phyloP scores from a whole-genome alignment of 305 asterid species.

The Fraxinus paxiana region DNA sequence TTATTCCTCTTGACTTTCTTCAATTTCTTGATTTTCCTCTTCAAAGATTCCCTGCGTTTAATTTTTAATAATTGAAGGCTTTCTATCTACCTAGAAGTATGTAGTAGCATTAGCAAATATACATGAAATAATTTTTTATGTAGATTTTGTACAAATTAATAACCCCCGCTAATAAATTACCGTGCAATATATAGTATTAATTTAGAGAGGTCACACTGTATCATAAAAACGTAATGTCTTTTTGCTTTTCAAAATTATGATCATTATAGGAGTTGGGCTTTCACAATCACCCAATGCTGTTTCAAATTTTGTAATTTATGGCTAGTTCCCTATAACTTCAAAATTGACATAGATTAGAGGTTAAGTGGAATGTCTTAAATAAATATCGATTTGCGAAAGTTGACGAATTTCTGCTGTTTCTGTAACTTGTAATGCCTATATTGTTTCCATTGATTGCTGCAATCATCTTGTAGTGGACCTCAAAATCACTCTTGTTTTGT shows the following conservation, averaged over 20 bases:
- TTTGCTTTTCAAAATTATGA: constrained; percentile 3
- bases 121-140: neutral
- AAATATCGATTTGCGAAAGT: neutral
- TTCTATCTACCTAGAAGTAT: neutral
- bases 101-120: neutral
- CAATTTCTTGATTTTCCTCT: neutral
- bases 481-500: neutral
- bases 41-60: neutral
- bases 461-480: neutral
- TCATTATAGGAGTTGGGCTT: neutral
- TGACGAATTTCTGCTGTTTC: neutral
- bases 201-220: neutral
- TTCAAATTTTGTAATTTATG: neutral
- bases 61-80: neutral
- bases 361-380: constrained; percentile 7
- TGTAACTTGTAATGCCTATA: neutral
- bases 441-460: neutral
- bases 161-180: neutral
- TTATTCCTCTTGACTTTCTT: neutral
- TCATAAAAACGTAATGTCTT: neutral
- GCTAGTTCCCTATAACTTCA: constrained; percentile 11
- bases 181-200: neutral
- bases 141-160: neutral
- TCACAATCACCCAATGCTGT: neutral
- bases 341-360: neutral